These are phyloP conservation scores for Hypoxylon fragiforme DNA, from an alignment of 495 filamentous ascomycete genomes.

Conservation along the genomic window DNA sequence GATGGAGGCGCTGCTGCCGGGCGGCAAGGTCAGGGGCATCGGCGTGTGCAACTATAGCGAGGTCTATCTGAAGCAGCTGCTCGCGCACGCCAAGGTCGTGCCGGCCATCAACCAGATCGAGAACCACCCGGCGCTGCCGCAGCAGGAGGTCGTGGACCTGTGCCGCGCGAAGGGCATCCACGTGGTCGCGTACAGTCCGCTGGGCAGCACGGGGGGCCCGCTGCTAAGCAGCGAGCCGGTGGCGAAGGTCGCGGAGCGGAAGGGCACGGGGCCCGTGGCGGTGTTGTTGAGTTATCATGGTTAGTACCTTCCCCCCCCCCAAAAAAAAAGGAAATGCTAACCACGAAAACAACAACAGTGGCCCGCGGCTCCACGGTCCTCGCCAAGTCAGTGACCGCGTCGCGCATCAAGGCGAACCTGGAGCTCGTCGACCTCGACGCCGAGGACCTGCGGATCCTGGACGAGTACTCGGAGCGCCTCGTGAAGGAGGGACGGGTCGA, in stretches of 20 bases:
- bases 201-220: constrained; percentile 78
- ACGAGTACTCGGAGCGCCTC: constrained; percentile 61
- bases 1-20: constrained; percentile 72
- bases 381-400: constrained; percentile 76
- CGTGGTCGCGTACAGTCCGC: constrained; percentile 74
- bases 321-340: constrained; percentile 13
- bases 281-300: constrained; percentile 78
- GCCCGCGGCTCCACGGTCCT: constrained; percentile 73
- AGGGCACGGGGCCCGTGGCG: constrained; percentile 60
- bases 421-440: constrained; percentile 68
- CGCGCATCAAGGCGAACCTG: constrained; percentile 73
- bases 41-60: constrained; percentile 84
- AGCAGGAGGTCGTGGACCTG: constrained; percentile 81
- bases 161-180: constrained; percentile 74
- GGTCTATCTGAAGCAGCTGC: constrained; percentile 70
- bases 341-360: constrained; percentile 51
- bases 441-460: constrained; percentile 66
- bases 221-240: constrained; percentile 69
- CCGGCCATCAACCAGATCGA: constrained; percentile 94
- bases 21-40: constrained; percentile 73
- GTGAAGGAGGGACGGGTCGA: constrained; percentile 62
- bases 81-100: constrained; percentile 63
- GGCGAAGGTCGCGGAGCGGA: constrained; percentile 70
- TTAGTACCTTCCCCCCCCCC: constrained; percentile 43
- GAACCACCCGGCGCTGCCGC: constrained; percentile 81